phyloP scores from a whole-genome alignment of 2,329 filamentous ascomycete genomes.

The Claviceps humidiphila region DNA sequence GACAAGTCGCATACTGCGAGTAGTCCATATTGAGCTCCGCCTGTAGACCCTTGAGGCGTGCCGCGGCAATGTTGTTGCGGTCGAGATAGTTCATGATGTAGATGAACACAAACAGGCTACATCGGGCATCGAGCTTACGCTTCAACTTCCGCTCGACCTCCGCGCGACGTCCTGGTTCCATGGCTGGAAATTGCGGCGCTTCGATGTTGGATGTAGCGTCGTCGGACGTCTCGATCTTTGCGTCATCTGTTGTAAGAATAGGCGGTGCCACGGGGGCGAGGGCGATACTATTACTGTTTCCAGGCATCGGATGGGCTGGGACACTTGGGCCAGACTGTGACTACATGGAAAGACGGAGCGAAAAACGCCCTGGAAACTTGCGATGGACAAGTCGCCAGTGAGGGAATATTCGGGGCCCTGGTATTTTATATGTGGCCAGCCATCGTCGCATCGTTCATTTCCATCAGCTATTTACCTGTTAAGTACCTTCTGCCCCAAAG shows the following conservation, averaged over 20 bases:
- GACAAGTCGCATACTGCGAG: constrained; percentile 49
- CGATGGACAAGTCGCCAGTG: too few species aligned
- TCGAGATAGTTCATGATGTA: constrained; percentile 65
- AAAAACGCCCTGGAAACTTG: too few species aligned
- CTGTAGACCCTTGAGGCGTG: constrained; percentile 51
- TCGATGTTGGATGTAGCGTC: not conserved
- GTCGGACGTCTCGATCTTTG: not conserved
- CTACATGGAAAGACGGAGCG: too few species aligned
- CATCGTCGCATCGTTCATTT: too few species aligned
- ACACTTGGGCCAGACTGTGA: too few species aligned
- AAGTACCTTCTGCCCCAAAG: too few species aligned
- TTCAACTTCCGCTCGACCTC: constrained; percentile 51
- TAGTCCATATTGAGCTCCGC: constrained; percentile 42
- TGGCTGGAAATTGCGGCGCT: constrained; percentile 1
- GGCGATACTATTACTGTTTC: too few species aligned
- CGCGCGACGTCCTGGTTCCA: constrained; percentile 34
- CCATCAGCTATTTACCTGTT: too few species aligned
- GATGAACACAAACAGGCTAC: constrained; percentile 56
- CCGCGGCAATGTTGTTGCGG: constrained; percentile 55
- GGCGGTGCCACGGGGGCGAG: too few species aligned
- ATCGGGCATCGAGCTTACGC: constrained; percentile 59
- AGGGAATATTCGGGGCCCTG: too few species aligned
- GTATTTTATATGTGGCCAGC: too few species aligned
- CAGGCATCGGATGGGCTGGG: too few species aligned
- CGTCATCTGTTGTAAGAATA: not conserved